Evolutionary conservation across 2,329 filamentous ascomycete species (phyloP), one percentile per base, ranked within the genome.

Genomic region (Dactylellina parvicollis): DNA sequence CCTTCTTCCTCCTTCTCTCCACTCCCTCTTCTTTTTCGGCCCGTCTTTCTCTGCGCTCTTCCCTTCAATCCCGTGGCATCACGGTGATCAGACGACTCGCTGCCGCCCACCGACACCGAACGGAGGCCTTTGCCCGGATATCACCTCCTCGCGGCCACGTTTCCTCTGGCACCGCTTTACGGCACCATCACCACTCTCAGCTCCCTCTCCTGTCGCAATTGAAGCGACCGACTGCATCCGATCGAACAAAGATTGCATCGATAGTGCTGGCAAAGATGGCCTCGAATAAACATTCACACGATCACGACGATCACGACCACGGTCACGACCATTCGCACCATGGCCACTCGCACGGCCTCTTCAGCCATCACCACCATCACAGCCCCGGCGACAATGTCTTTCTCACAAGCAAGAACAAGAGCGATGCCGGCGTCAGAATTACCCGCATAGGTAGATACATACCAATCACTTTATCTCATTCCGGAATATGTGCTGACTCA

Each of bases 351-450:
- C 85, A 86, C 75, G 80, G 81, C 75, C 84, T 85, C 75, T 85
- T 88, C 76, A 81, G 82, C 26, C 86, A 88, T 76, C 81, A 83
- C 65, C 86, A 87, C 77, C 88, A 91, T 80, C 84, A 85, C 75
- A 90, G 94, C 78, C 89, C 92, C 79, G 91, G 95, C 80, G 92
- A 96, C 81, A 95, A 92, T 82, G 86, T 88, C 42, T 95, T 92
- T 80, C 85, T 96, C 54, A 90, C 88, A 2, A 94, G 91, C 4
- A 85, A 85, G 75, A 92, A 96, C 82, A 95, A 92, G 82, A 90
- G 91, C 76, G 95, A 99, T 82, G 92, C 95, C 54, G 92, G 92
- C 76, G 96, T 96, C 78, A 89, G 92, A 78, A 97, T 97, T 79
- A 99, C 95, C 57, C 86, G 92, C 76, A 90, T 98, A 78, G 67